Evolutionary conservation across 2,329 filamentous ascomycete genomes (phyloP).

Genomic region (Penicillium sp.): DNA sequence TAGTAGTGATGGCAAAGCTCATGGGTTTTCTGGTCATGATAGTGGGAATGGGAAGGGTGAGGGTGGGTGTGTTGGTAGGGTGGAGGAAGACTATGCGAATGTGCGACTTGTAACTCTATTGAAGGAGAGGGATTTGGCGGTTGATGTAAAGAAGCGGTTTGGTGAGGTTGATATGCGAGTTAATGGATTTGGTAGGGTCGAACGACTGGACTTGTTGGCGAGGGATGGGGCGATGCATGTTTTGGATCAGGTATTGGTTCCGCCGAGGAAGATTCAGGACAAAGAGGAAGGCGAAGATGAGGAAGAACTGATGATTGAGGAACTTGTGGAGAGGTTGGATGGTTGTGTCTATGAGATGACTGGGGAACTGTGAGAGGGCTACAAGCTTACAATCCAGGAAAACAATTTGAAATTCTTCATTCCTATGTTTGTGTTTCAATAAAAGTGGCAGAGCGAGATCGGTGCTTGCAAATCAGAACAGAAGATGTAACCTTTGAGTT

Average conservation of each 20-base stretch:
- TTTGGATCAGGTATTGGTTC: conserved; percentile 63
- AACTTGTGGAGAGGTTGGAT: conserved; percentile 16
- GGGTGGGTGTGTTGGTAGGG: conserved; percentile 31
- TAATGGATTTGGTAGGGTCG: conserved; percentile 62
- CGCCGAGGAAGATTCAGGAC: conserved; percentile 49
- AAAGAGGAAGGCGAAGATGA: conserved; percentile 2
- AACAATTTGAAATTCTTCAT: conserved; percentile 16
- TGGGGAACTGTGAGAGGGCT: conserved; percentile 5
- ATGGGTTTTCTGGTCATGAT: conserved; percentile 6
- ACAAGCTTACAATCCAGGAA: conserved; percentile 1
- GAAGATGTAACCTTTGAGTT: background rate
- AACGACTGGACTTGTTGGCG: conserved; percentile 60
- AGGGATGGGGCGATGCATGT: conserved; percentile 78
- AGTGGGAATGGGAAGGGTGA: conserved; percentile 30
- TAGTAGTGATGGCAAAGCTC: conserved; percentile 46
- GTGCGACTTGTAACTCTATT: conserved; percentile 51
- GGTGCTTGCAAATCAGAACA: conserved; percentile 2
- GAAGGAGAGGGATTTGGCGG: conserved; percentile 50
- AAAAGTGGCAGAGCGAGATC: conserved; percentile 2
- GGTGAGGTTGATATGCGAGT: conserved; percentile 63
- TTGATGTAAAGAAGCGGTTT: conserved; percentile 63
- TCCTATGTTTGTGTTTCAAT: conserved; percentile 19
- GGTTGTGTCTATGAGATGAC: conserved; percentile 8
- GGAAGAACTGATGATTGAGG: conserved; percentile 13
- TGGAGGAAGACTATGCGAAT: background rate